Evolutionary conservation across 768 basidiomycete species (phyloP).

Genomic region (Agaricus subrufescens): DNA sequence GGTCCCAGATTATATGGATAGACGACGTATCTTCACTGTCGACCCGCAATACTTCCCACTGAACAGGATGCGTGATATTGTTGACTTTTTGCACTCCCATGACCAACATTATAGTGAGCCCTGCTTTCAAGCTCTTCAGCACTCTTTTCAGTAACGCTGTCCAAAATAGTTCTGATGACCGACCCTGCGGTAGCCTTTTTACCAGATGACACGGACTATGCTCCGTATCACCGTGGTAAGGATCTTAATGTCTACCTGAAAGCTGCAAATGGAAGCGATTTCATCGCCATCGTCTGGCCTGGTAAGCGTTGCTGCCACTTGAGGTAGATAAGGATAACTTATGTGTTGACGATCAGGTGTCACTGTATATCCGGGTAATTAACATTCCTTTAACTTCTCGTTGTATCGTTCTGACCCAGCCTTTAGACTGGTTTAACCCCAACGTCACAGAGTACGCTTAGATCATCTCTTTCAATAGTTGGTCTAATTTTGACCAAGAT

Average conservation of each 20-base stretch:
- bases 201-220: constrained; percentile 39
- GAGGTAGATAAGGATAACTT: constrained; percentile 14
- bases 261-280: constrained; percentile 52
- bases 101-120: constrained; percentile 53
- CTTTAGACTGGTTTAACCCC: constrained; percentile 56
- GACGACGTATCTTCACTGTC: constrained; percentile 63
- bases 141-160: background rate
- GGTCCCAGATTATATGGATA: constrained; percentile 23
- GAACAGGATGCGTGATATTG: constrained; percentile 58
- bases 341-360: background rate
- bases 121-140: background rate
- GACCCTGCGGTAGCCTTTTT: constrained; percentile 63
- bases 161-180: constrained; percentile 57
- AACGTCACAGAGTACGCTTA: constrained; percentile 41
- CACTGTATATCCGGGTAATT: constrained; percentile 8
- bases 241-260: constrained; percentile 56
- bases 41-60: constrained; percentile 68
- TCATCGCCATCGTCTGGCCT: constrained; percentile 61
- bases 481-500: constrained; percentile 25
- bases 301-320: constrained; percentile 55
- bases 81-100: constrained; percentile 53
- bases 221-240: constrained; percentile 50
- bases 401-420: background rate
- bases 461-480: background rate
- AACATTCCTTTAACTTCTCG: background rate